Percentiles rank a stretch among this genome's conserved stretches.
These are phyloP conservation scores for Salicornia ramosissima DNA, from an alignment of 148 eudicot species.

Conservation along the genomic window DNA sequence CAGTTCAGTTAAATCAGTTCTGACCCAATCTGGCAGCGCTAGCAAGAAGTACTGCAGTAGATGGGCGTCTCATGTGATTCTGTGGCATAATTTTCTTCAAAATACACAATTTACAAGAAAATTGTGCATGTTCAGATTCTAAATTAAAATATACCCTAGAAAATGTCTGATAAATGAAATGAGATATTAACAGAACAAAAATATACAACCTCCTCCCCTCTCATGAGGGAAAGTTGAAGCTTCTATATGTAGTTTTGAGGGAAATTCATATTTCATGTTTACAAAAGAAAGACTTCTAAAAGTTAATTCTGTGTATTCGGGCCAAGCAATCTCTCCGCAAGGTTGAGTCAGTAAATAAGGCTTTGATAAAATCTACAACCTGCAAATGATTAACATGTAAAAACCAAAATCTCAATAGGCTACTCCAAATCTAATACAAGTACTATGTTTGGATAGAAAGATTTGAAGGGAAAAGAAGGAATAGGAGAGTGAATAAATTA, in stretches of 20 bases:
- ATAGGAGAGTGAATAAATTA: too few relatives aligned
- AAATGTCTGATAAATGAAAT: neutral
- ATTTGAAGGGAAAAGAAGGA: too few relatives aligned
- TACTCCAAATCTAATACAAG: too few relatives aligned
- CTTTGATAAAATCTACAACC: conserved; percentile 91
- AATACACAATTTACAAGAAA: neutral
- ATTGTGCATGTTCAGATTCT: neutral
- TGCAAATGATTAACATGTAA: conserved; percentile 34
- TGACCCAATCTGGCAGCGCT: too few relatives aligned
- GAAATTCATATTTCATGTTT: neutral
- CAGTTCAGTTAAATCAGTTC: too few relatives aligned
- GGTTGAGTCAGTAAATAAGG: conserved; percentile 88
- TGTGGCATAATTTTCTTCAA: neutral
- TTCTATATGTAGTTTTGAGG: neutral
- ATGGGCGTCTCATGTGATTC: neutral
- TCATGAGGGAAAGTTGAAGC: neutral
- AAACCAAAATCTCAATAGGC: neutral
- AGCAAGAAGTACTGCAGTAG: neutral
- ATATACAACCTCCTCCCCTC: too few relatives aligned
- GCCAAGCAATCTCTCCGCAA: conserved; percentile 81
- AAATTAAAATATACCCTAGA: neutral
- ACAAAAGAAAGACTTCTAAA: conserved; percentile 13
- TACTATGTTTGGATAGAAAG: too few relatives aligned
- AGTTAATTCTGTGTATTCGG: conserved; percentile 63
- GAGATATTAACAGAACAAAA: neutral